These are phyloP conservation scores for Colletotrichum falcatum DNA, from an alignment of 2,329 filamentous ascomycete genomes.

Conservation along the genomic window DNA sequence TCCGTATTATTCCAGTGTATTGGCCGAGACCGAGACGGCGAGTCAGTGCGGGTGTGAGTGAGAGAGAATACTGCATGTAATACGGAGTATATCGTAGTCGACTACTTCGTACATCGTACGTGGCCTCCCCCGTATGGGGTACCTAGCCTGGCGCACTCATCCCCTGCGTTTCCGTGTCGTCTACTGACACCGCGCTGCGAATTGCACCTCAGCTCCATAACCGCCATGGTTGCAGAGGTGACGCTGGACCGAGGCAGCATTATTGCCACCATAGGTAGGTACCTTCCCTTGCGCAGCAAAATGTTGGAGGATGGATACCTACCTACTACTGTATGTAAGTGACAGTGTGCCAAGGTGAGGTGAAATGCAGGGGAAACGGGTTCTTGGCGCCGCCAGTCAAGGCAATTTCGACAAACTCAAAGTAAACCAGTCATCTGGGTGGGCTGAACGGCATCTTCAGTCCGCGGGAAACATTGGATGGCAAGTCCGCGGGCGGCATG, in stretches of 20 bases:
- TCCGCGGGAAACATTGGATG: slow-evolving; percentile 4
- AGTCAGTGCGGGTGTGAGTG: slow-evolving; percentile 15
- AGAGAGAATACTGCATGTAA: too few relatives aligned
- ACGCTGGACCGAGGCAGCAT: not conserved
- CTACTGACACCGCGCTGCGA: too few relatives aligned
- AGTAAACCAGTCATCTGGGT: not conserved
- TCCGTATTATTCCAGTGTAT: too few relatives aligned
- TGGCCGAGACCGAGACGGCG: slow-evolving; percentile 10
- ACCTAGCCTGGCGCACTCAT: not conserved
- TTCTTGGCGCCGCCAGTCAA: slow-evolving; percentile 29
- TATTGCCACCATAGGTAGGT: not conserved
- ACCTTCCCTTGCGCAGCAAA: not conserved
- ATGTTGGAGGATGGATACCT: not conserved
- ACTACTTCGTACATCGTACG: not conserved
- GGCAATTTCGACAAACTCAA: not conserved
- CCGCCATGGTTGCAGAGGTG: not conserved
- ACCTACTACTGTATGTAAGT: too few relatives aligned
- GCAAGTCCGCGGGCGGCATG: slow-evolving; percentile 19
- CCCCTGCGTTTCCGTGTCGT: too few relatives aligned
- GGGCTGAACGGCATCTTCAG: not conserved
- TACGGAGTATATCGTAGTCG: too few relatives aligned
- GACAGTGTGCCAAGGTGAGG: slow-evolving; percentile 2
- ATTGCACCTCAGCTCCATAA: not conserved
- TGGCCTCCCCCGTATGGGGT: not conserved
- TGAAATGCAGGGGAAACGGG: slow-evolving; percentile 38